These are phyloP conservation scores for Pyricularia sp. DNA, from an alignment of 2,329 filamentous ascomycete genomes.

Conservation along the genomic window DNA sequence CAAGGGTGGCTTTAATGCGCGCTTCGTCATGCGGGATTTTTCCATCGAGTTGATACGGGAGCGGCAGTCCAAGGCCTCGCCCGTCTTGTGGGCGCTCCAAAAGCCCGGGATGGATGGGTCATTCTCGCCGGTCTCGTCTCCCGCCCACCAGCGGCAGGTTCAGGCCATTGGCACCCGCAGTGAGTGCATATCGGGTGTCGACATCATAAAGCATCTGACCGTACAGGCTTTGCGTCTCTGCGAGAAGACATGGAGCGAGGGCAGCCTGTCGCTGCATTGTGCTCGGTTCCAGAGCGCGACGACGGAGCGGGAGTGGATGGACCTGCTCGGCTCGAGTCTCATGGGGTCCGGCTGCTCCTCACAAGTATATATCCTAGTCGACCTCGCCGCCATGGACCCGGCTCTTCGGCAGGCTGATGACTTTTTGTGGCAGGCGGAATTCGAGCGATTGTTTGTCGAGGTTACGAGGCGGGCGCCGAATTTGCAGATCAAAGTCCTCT, in stretches of 20 bases:
- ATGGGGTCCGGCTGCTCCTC: neutral
- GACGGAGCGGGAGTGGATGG: neutral
- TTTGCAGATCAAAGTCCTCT: neutral
- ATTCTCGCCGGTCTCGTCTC: no score
- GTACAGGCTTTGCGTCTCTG: neutral
- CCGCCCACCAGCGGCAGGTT: no score
- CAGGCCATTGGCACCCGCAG: neutral
- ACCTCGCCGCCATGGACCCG: neutral
- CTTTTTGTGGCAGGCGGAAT: neutral
- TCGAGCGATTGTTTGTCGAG: neutral
- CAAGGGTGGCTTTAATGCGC: neutral
- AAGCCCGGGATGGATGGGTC: neutral
- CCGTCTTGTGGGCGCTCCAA: neutral
- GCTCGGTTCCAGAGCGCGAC: neutral
- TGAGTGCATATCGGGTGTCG: neutral
- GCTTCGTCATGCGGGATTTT: neutral
- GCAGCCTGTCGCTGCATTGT: neutral
- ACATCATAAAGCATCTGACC: neutral
- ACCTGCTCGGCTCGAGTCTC: neutral
- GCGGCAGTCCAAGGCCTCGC: neutral
- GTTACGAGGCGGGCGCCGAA: neutral
- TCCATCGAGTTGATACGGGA: neutral
- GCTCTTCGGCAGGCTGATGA: neutral
- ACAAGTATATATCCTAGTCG: neutral
- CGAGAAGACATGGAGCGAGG: neutral